Base-by-base conservation (phyloP, 345 rosid species). In the Passiflora organensis region DNA sequence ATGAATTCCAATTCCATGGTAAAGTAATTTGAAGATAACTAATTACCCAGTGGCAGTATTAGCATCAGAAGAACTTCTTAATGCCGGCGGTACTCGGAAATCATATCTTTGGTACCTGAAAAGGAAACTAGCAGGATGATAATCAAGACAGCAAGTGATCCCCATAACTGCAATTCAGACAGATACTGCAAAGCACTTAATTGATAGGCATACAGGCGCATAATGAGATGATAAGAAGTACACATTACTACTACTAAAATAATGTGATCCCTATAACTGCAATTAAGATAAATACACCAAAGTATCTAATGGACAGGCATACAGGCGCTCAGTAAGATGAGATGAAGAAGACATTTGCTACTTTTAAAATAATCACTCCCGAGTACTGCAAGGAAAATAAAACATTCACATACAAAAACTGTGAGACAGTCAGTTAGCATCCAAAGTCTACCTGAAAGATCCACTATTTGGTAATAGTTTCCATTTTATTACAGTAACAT, bases 41-140 rank as follows among this genome's bases (percentile, higher is more conserved):
- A 56, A 76, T 74, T 76, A 86, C 96, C 76, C 62, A 32, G 72
- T 73, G 58, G 71, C 69, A 43, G 74, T 60, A 38, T 68, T 62
- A 51, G 81, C 72, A 64, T 81, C 90, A 58, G 75, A 70, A 64
- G 73, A 79, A 67, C 82, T 77, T 71, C 83, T 70, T 63, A 91
- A 67, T 51, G 69, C 68, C 49, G 84, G 90, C 43, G 96, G 95
- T 24, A 86, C 84, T 75, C 96, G 89, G 70, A 88, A 91, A 64
- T 82, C 96, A 54, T 82, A 77, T 66, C 95, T 84, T 69, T 91
- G 98, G 71, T 76, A 88, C 70, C 96, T 91, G 88, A 14, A 28
- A 70, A 63, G 37, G 41, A 19, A 64, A 65, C 47, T 32, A 60
- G 6, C 13, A 53, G 14, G 20, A 39, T 56, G 48, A 67, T 57